phyloP scores from a whole-genome alignment of 1,284 basidiomycete species.

The Anthracocystis panici-leucophaei region DNA sequence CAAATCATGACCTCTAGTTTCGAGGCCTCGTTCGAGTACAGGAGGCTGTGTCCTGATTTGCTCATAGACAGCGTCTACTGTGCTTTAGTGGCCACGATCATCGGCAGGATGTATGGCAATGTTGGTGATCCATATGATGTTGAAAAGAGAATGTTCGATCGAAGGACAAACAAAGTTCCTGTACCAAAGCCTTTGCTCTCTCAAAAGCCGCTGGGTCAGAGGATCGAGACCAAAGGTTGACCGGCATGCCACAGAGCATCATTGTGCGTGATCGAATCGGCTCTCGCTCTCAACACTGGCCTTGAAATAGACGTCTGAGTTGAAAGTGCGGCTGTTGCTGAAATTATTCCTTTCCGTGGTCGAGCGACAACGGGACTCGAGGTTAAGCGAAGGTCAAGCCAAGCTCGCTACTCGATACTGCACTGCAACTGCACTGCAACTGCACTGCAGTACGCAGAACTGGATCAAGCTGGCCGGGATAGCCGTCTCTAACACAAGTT shows the following conservation, averaged over 20 bases:
- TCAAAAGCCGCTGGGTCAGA: not conserved
- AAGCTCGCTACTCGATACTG: too few species aligned
- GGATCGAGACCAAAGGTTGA: not conserved
- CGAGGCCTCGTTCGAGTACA: too few species aligned
- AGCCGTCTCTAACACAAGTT: too few species aligned
- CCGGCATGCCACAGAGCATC: conserved; percentile 26
- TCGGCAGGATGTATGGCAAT: not conserved
- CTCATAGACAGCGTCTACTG: not conserved
- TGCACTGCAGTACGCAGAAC: too few species aligned
- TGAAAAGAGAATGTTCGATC: conserved; percentile 26
- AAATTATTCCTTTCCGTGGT: not conserved
- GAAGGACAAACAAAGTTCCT: conserved; percentile 12
- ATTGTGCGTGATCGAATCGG: conserved; percentile 17
- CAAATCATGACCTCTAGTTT: too few species aligned
- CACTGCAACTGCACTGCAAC: too few species aligned
- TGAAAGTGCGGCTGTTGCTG: conserved; percentile 5
- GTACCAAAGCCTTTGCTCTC: not conserved
- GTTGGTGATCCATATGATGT: not conserved
- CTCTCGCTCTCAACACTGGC: not conserved
- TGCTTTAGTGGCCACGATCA: not conserved
- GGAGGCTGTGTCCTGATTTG: too few species aligned
- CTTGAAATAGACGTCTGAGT: not conserved
- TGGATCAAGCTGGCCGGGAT: too few species aligned
- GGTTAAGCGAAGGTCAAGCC: not conserved
- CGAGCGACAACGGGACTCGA: not conserved